Percentiles rank a stretch among this genome's conserved stretches.
Evolutionary conservation across 2,329 filamentous ascomycete species (phyloP).

Genomic region (Dothidotthia symphoricarpi): DNA sequence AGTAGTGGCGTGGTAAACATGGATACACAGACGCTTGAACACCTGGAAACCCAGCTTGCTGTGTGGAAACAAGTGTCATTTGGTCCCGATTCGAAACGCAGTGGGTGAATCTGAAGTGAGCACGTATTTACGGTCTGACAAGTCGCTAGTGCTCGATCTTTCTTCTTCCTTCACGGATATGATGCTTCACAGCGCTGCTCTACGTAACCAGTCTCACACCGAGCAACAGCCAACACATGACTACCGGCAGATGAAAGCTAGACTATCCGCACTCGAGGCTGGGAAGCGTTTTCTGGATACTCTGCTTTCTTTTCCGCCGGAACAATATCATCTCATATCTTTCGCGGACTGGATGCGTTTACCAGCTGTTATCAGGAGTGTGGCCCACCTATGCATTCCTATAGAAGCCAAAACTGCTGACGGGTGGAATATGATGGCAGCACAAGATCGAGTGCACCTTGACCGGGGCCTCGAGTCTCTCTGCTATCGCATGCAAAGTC

Average conservation of each 20-base stretch:
- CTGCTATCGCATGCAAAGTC: conserved; percentile 34
- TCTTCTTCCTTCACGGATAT: conserved; percentile 30
- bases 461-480: conserved; percentile 36
- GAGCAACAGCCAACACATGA: conserved; percentile 1
- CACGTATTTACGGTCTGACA: conserved; percentile 1
- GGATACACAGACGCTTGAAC: conserved; percentile 30
- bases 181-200: conserved; percentile 26
- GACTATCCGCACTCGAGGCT: conserved; percentile 54
- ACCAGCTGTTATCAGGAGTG: conserved; percentile 30
- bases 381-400: conserved; percentile 32
- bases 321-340: conserved; percentile 32
- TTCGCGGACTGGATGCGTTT: conserved; percentile 38
- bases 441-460: conserved; percentile 31
- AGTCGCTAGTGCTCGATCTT: conserved; percentile 24
- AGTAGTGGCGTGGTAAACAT: conserved; percentile 17
- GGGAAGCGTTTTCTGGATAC: conserved; percentile 66
- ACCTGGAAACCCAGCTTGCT: conserved; percentile 29
- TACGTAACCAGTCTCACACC: conserved; percentile 14
- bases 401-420: conserved; percentile 18
- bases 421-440: conserved; percentile 35
- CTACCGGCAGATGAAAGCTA: conserved; percentile 21
- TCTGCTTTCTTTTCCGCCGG: conserved; percentile 70
- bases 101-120: conserved; percentile 10
- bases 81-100: conserved; percentile 13
- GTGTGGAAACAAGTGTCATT: conserved; percentile 19